Conservation (phyloP, 805 yeast species). For the Clavispora asparagi region DNA sequence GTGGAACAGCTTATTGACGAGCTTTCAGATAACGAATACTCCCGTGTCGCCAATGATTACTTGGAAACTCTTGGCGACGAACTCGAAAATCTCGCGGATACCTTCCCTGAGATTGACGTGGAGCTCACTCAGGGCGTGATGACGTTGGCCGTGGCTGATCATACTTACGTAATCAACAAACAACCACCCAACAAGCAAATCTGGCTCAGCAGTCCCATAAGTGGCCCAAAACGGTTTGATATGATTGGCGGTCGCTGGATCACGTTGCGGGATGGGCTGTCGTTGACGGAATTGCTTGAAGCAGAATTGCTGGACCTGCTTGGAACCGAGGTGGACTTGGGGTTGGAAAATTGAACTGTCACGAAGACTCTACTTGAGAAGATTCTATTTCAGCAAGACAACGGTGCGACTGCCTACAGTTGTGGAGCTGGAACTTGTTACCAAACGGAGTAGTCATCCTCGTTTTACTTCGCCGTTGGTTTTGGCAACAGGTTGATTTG, state of each 20-base stretch:
- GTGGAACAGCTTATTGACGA: slow-evolving; percentile 49
- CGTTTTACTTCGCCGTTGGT: too few species aligned
- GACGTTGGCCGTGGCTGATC: slow-evolving; percentile 65
- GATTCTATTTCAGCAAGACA: too few species aligned
- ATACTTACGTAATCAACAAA: slow-evolving; percentile 88
- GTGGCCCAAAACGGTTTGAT: slow-evolving; percentile 83
- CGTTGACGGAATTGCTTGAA: slow-evolving; percentile 30
- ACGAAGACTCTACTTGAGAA: too few species aligned
- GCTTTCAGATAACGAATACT: slow-evolving; percentile 52
- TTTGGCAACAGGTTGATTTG: too few species aligned
- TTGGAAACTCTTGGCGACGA: slow-evolving; percentile 64
- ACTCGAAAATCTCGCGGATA: slow-evolving; percentile 64
- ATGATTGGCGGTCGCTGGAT: slow-evolving; percentile 71
- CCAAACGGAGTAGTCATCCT: too few species aligned
- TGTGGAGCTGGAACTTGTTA: too few species aligned
- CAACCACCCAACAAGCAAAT: slow-evolving; percentile 97
- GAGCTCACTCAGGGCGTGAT: slow-evolving; percentile 86
- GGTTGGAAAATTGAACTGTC: slow-evolving; percentile 3
- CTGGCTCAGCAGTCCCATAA: slow-evolving; percentile 90
- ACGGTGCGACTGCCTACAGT: too few species aligned
- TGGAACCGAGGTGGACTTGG: slow-evolving; percentile 13
- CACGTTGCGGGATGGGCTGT: slow-evolving; percentile 58
- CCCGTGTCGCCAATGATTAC: slow-evolving; percentile 57
- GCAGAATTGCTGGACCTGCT: slow-evolving; percentile 28
- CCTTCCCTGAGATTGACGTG: slow-evolving; percentile 58